Evolutionary conservation across 176 grass and related monocot genomes (phyloP).

Genomic region (Chrysopogon serrulatus): DNA sequence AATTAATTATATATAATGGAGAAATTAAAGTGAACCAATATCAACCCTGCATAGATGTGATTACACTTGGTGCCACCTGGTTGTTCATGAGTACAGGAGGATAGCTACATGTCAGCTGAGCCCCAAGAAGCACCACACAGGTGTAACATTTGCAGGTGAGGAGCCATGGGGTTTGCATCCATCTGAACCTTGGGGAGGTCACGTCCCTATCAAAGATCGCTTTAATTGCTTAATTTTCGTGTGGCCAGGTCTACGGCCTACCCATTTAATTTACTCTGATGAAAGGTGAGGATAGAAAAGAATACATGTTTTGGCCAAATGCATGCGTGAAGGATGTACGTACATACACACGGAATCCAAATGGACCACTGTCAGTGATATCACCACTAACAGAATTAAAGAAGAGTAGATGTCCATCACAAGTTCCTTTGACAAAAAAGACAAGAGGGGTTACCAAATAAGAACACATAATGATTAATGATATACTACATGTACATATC

Average conservation of each 20-base stretch:
- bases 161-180: background rate
- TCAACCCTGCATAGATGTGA: background rate
- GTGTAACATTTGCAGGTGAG: conserved; percentile 6
- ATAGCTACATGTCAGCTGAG: background rate
- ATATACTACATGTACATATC: too few species aligned
- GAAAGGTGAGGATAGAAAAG: background rate
- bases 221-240: background rate
- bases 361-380: conserved; percentile 4
- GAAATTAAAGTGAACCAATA: background rate
- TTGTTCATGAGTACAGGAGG: background rate
- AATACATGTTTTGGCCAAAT: background rate
- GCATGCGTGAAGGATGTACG: background rate
- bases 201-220: conserved; percentile 19
- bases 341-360: conserved; percentile 6
- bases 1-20: background rate
- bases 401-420: background rate
- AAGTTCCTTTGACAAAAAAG: background rate
- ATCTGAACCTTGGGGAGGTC: background rate
- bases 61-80: conserved; percentile 9
- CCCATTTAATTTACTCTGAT: background rate
- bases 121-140: conserved; percentile 12
- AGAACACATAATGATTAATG: too few species aligned
- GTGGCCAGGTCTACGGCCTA: background rate
- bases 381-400: background rate
- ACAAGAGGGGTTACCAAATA: background rate